Conservation (phyloP, 73 alveolate species). For the Durusdinium trenchii region DNA sequence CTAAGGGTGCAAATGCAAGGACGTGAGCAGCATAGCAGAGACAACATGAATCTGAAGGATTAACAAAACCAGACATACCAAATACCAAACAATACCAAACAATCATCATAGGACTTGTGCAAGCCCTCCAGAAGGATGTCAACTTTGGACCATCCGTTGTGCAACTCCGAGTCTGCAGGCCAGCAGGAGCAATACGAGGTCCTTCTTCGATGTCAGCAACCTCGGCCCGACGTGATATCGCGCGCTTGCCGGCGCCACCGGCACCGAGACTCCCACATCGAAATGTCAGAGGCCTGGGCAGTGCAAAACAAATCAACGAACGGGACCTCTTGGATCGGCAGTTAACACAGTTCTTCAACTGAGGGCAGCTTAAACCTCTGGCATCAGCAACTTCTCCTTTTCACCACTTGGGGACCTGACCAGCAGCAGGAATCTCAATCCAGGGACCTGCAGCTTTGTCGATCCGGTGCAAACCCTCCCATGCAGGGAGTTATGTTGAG, state of each 20-base stretch:
- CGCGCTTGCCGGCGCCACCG: neutral
- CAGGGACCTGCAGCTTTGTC: constrained; percentile 24
- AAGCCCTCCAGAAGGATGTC: too few relatives aligned
- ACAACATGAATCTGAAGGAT: too few relatives aligned
- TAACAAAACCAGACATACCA: too few relatives aligned
- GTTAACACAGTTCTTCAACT: neutral
- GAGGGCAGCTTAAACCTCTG: neutral
- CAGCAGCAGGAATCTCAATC: constrained; percentile 55
- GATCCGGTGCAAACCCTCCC: too few relatives aligned
- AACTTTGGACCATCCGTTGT: too few relatives aligned
- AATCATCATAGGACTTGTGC: too few relatives aligned
- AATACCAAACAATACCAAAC: too few relatives aligned
- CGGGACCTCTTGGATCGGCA: neutral
- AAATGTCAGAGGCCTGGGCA: constrained; percentile 44
- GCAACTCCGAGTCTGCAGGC: neutral
- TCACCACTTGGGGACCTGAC: neutral
- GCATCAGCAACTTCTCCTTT: neutral
- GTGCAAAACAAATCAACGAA: neutral
- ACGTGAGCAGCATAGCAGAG: too few relatives aligned
- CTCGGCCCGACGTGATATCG: neutral
- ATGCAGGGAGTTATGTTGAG: too few relatives aligned
- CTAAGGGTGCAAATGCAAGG: too few relatives aligned
- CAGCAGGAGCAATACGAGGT: constrained; percentile 40
- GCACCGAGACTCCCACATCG: constrained; percentile 10
- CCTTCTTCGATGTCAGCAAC: constrained; percentile 61